Evolutionary conservation across 805 yeast species (phyloP), one percentile per base, ranked within the genome.

Genomic region (Millerago galiae): DNA sequence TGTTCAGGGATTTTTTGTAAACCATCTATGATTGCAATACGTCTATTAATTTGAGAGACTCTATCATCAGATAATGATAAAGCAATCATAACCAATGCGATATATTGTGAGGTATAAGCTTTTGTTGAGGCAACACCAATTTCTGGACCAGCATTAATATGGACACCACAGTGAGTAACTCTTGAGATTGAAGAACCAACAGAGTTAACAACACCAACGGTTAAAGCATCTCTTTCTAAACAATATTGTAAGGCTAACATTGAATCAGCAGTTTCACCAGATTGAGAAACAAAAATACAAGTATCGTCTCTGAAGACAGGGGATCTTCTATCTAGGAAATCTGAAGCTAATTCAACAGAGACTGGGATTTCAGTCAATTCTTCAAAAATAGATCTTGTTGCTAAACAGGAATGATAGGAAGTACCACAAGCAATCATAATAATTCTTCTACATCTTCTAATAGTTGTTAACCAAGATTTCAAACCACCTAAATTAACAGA

Each of bases 391-490:
- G 96, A 85, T 67, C 99, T 81, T 17, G 96, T 91, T 16, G 99
- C 99, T 61, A 93, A 69, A 72, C 99, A 93, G 14, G 99, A 93
- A 68, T 93, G 99, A 63, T 90, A 93, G 0, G 99, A 93, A 7
- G 99, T 93, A 70, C 99, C 99, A 70, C 99, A 93, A 2, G 99
- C 99, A 68, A 93, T 86, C 98, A 93, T 93, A 46, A 90, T 86
- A 56, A 93, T 76, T 67, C 99, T 80, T 68, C 97, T 81, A 55
- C 96, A 89, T 60, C 96, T 80, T 68, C 98, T 79, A 49, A 93
- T 86, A 36, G 93, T 85, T 25, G 93, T 80, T 49, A 93, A 71
- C 75, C 81, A 86, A 13, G 83, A 74, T 54, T 83, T 79, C 58
- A 93, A 74, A 33, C 99, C 99, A 59, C 99, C 99, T 47, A 93